Percentiles rank a stretch among this genome's conserved stretches.
These are phyloP conservation scores for Lichtheimia hyalospora DNA, from an alignment of 371 early-diverging fungal species.

Conservation along the genomic window DNA sequence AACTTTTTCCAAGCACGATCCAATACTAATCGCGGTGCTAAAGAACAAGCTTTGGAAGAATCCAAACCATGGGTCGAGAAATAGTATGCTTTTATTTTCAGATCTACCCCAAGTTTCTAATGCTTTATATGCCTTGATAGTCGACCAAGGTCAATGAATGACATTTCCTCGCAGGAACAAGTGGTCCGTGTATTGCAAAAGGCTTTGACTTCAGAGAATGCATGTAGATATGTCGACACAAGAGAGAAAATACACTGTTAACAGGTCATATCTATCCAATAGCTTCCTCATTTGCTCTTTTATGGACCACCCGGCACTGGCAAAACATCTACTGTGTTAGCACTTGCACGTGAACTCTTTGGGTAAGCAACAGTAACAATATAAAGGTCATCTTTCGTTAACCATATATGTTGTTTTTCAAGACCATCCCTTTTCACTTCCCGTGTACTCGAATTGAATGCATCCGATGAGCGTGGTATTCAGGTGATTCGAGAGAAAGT, in stretches of 20 bases:
- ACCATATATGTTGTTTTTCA: slow-evolving; percentile 1
- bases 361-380: slow-evolving; percentile 30
- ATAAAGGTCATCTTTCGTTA: too few species aligned
- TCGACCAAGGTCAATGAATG: slow-evolving; percentile 87
- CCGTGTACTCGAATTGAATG: slow-evolving; percentile 97
- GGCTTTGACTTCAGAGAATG: slow-evolving; percentile 84
- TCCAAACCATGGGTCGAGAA: slow-evolving; percentile 80
- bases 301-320: slow-evolving; percentile 99
- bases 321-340: slow-evolving; percentile 98
- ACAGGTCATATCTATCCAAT: slow-evolving; percentile 11
- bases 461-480: slow-evolving; percentile 99
- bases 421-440: slow-evolving; percentile 75
- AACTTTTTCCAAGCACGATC: slow-evolving; percentile 19
- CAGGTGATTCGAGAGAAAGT: slow-evolving; percentile 94
- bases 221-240: slow-evolving; percentile 28
- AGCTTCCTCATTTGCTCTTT: slow-evolving; percentile 98
- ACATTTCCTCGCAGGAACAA: slow-evolving; percentile 90
- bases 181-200: slow-evolving; percentile 83
- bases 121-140: slow-evolving; percentile 35
- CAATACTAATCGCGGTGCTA: neutral
- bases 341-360: slow-evolving; percentile 84
- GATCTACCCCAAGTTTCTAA: too few species aligned
- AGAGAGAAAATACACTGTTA: neutral
- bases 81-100: slow-evolving; percentile 50
- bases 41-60: slow-evolving; percentile 9